Conservation (phyloP, 176 grass and related monocot genomes). For the Zoysia pacifica region DNA sequence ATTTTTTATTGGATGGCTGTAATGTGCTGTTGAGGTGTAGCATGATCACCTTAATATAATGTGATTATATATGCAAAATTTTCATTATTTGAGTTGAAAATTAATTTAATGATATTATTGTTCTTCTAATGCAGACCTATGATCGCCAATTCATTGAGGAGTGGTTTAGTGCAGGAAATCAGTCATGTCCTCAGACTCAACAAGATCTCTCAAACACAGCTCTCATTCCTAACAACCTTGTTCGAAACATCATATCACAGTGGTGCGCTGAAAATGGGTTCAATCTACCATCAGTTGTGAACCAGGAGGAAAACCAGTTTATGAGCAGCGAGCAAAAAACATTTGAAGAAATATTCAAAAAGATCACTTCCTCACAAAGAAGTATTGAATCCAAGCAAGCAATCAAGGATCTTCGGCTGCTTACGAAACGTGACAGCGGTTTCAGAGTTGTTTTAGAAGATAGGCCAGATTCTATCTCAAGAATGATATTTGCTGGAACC, state of each 20-base stretch:
- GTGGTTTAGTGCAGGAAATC: constrained; percentile 66
- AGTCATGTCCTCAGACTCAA: constrained; percentile 64
- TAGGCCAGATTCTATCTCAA: constrained; percentile 60
- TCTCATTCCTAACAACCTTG: constrained; percentile 63
- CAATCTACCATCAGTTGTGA: constrained; percentile 41
- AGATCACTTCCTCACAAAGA: constrained; percentile 54
- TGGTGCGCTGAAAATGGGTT: constrained; percentile 66
- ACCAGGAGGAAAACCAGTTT: constrained; percentile 41
- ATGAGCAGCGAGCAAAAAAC: constrained; percentile 51
- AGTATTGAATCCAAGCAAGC: constrained; percentile 58
- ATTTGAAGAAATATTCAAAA: constrained; percentile 60
- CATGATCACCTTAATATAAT: background rate
- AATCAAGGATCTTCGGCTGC: constrained; percentile 59
- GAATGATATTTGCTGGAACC: constrained; percentile 57
- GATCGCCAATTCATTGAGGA: constrained; percentile 69
- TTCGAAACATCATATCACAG: constrained; percentile 63
- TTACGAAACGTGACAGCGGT: constrained; percentile 68
- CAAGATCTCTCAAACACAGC: constrained; percentile 60
- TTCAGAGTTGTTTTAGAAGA: constrained; percentile 76
- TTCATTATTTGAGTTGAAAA: background rate
- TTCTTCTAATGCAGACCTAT: constrained; percentile 66
- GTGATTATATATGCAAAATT: background rate
- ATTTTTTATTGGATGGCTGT: background rate
- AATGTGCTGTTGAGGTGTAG: background rate
- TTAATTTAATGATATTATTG: constrained; percentile 17